Evolutionary conservation across 352 stramenopile species (phyloP).

Genomic region (Pythium aristosporum): DNA sequence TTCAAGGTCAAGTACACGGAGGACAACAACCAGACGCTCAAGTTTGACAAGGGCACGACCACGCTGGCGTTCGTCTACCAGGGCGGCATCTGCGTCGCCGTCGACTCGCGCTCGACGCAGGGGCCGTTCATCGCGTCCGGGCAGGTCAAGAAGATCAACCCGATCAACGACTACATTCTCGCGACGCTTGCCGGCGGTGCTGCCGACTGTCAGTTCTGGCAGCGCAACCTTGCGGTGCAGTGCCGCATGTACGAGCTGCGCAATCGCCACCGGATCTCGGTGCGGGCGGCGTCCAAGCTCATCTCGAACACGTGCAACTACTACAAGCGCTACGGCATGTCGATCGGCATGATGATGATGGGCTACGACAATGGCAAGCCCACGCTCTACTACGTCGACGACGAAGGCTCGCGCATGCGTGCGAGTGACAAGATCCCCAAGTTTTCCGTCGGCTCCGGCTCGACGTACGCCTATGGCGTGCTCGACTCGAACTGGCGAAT

Average conservation of each 20-base stretch:
- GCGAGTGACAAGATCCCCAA: conserved; percentile 93
- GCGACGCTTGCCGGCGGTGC: conserved; percentile 98
- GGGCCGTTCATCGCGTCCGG: conserved; percentile 98
- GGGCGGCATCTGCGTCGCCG: conserved; percentile 96
- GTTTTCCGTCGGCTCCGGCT: conserved; percentile 99
- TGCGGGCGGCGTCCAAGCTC: conserved; percentile 98
- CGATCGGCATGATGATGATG: conserved; percentile 99
- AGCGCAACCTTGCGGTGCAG: conserved; percentile 97
- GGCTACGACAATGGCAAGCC: conserved; percentile 98
- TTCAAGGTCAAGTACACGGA: conserved; percentile 97
- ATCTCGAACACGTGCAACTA: conserved; percentile 99
- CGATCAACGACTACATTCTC: conserved; percentile 99
- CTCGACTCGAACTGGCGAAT: conserved; percentile 97
- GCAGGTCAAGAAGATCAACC: conserved; percentile 99
- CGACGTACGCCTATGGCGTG: conserved; percentile 99
- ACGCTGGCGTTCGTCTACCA: conserved; percentile 99
- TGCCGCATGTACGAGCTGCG: conserved; percentile 98
- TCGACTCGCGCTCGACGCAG: conserved; percentile 99
- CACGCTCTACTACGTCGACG: conserved; percentile 99
- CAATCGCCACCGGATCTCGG: conserved; percentile 99
- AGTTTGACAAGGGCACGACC: conserved; percentile 99
- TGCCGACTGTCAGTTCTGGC: conserved; percentile 99
- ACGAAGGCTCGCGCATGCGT: conserved; percentile 98
- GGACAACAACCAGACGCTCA: conserved; percentile 94
- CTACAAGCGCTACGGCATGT: conserved; percentile 92